Evolutionary conservation across 1,284 basidiomycete species (phyloP), one percentile per base, ranked within the genome.

Genomic region (Volvariella surrecta): DNA sequence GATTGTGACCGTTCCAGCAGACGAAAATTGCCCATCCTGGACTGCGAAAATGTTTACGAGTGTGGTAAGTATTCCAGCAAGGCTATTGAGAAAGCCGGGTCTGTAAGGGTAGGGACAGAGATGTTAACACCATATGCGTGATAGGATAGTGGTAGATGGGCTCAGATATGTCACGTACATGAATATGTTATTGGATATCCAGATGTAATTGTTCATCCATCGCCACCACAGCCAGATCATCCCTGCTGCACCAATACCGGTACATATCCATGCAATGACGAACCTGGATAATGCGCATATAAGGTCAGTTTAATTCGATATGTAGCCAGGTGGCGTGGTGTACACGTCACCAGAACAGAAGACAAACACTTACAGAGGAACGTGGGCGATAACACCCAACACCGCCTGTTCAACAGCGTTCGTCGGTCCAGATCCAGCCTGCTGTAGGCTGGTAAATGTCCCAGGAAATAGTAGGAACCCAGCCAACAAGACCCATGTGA

Each of bases 191-290:
- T 77, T 76, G 17, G 74, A 61, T 6, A 76, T 54, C 72, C 77
- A 79, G 47, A 83, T 59, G 52, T 74, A 82, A 52, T 82, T 82
- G 48, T 65, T 66, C 48, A 66, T 68, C 71, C 79, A 83, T 47
- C 71, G 63, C 64, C 70, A 76, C 71, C 74, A 76, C 13, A 78
- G 52, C 60, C 67, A 76, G 20, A 61, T 45, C 76, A 79, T 76
- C 3, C 74, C 76, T 18, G 46, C 45, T 17, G 56, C 63, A 9
- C 77, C 76, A 32, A 77, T 52, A 1, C 63, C 71, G n/a, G 67
- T 68, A 52, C 75, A 79, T 11, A 70, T 39, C 53, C 66, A 78
- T 7, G 71, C 77, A 28, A 79, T 61, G 13, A 73, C 59, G 51
- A 66, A 73, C 47, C 74, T 78, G 48, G 7, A 31, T 15, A 9